phyloP scores from a whole-genome alignment of 2,329 filamentous ascomycete species.

The Anisogramma anomala region DNA sequence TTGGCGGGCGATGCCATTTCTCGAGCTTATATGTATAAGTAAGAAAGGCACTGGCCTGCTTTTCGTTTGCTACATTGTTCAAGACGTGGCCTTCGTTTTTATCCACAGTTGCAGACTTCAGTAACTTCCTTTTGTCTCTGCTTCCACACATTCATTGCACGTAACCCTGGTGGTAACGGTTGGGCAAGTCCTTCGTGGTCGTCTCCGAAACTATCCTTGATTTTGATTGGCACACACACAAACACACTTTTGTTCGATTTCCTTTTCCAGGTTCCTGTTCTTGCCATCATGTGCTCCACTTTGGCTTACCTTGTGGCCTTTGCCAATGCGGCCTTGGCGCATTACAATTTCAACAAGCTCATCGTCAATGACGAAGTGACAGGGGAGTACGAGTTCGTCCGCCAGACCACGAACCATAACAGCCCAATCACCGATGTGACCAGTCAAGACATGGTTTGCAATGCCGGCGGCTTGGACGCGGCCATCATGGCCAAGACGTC shows the following conservation, averaged over 20 bases:
- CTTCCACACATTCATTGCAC: slow-evolving; percentile 5
- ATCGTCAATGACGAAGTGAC: slow-evolving; percentile 17
- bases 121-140: slow-evolving; percentile 10
- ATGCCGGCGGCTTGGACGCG: slow-evolving; percentile 26
- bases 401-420: slow-evolving; percentile 21
- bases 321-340: slow-evolving; percentile 10
- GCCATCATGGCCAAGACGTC: slow-evolving; percentile 26
- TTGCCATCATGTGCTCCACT: slow-evolving; percentile 13
- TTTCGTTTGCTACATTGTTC: neutral
- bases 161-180: slow-evolving; percentile 9
- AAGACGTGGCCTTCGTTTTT: slow-evolving; percentile 3
- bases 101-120: slow-evolving; percentile 8
- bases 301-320: slow-evolving; percentile 11
- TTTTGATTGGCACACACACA: too few species aligned
- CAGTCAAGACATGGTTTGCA: slow-evolving; percentile 28
- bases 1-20: too few species aligned
- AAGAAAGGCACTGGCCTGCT: neutral
- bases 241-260: too few species aligned
- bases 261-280: neutral
- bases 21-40: too few species aligned
- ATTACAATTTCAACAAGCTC: slow-evolving; percentile 16
- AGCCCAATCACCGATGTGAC: slow-evolving; percentile 29
- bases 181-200: neutral
- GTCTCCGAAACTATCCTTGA: too few species aligned
- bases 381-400: slow-evolving; percentile 16